Percentiles rank a stretch among this genome's conserved stretches.
Evolutionary conservation across 2,329 filamentous ascomycete genomes (phyloP).

Genomic region (Capronia epimyces): DNA sequence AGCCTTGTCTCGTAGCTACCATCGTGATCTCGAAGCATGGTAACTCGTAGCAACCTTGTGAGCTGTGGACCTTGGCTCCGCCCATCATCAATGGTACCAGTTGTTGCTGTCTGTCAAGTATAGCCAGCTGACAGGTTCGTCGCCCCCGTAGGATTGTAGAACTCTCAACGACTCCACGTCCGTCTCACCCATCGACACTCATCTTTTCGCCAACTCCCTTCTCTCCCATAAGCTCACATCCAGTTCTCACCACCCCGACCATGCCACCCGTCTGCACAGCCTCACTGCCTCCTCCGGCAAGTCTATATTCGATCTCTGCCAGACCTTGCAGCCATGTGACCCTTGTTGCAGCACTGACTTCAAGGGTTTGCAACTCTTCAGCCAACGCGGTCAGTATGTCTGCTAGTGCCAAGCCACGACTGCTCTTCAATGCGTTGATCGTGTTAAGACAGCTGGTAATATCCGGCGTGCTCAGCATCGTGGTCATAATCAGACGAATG

Average conservation of each 20-base stretch:
- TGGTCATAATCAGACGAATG: conserved; percentile 76
- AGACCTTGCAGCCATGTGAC: conserved; percentile 87
- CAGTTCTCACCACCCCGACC: conserved; percentile 79
- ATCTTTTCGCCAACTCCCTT: conserved; percentile 31
- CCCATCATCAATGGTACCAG: too few species aligned
- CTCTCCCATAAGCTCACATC: conserved; percentile 66
- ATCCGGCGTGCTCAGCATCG: conserved; percentile 75
- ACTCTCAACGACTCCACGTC: not conserved
- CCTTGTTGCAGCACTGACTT: conserved; percentile 80
- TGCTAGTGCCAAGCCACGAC: conserved; percentile 80
- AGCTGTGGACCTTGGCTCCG: not conserved
- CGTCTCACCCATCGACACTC: conserved; percentile 20
- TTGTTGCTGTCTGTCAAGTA: too few species aligned
- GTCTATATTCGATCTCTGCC: conserved; percentile 84
- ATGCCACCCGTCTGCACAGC: conserved; percentile 85
- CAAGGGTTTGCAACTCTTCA: conserved; percentile 74
- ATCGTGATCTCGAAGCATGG: too few species aligned
- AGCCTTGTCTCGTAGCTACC: too few species aligned
- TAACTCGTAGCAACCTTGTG: not conserved
- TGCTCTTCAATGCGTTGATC: conserved; percentile 78
- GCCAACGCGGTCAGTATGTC: conserved; percentile 85
- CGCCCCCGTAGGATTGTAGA: not conserved
- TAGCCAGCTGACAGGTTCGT: too few species aligned
- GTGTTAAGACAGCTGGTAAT: conserved; percentile 84
- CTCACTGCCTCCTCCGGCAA: conserved; percentile 84